phyloP scores from a whole-genome alignment of 192 early-diverging fungal species.

The Umbelopsis ramanniana region DNA sequence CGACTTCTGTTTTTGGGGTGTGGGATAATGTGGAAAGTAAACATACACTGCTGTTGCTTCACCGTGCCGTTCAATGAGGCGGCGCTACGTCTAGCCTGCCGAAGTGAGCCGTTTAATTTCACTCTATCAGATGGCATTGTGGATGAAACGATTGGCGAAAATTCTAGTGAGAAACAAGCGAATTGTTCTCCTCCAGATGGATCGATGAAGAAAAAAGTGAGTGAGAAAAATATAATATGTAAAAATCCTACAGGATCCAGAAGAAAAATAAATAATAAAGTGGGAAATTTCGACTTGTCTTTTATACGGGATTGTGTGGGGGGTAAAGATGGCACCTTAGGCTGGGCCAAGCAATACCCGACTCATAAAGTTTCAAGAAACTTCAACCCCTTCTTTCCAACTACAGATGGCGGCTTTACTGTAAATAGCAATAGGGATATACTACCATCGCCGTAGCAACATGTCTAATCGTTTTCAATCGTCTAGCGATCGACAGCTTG shows the following conservation, averaged over 20 bases:
- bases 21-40: slow-evolving; percentile 7
- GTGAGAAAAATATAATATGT: neutral
- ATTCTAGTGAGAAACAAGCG: neutral
- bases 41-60: slow-evolving; percentile 8
- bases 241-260: neutral
- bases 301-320: no score
- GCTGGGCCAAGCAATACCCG: no score
- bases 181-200: neutral
- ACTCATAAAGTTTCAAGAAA: no score
- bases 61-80: neutral
- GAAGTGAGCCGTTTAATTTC: slow-evolving; percentile 1
- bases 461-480: slow-evolving; percentile 4
- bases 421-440: slow-evolving; percentile 1
- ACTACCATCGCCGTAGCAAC: neutral
- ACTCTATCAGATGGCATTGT: slow-evolving; percentile 16
- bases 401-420: slow-evolving; percentile 4
- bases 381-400: neutral
- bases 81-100: neutral
- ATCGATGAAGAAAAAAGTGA: neutral
- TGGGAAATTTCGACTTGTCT: no score
- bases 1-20: slow-evolving; percentile 10
- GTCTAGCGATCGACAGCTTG: neutral
- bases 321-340: no score
- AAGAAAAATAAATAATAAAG: no score
- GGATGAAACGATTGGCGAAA: neutral